Conservation (phyloP, 2,329 filamentous ascomycete species). For the Lomentospora prolificans region DNA sequence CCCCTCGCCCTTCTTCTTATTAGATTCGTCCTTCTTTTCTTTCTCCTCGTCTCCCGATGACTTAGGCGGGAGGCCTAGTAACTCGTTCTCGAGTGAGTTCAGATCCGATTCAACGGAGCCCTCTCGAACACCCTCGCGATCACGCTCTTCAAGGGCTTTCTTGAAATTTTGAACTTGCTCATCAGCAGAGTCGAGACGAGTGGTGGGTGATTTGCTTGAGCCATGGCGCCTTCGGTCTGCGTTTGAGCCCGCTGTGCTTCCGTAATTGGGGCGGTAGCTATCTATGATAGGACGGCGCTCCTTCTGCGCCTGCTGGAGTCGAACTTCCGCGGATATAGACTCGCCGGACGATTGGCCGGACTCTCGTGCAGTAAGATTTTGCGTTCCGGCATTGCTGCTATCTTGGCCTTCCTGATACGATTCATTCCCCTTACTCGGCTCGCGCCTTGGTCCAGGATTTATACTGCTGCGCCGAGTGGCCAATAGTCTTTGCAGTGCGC, state of each 20-base stretch:
- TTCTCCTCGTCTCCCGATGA: background rate
- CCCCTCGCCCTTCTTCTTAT: conserved; percentile 17
- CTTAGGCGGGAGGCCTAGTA: conserved; percentile 24
- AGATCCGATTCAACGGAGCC: conserved; percentile 20
- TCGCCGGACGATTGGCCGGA: background rate
- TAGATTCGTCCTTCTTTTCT: background rate
- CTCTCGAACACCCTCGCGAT: background rate
- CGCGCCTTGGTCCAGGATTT: conserved; percentile 9
- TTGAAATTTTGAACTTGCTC: background rate
- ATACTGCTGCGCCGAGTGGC: conserved; percentile 5
- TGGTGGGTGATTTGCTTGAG: background rate
- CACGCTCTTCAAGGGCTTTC: background rate
- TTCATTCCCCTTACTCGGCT: conserved; percentile 8
- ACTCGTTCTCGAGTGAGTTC: conserved; percentile 28
- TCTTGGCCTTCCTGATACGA: conserved; percentile 10
- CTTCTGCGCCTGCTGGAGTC: background rate
- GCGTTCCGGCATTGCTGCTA: background rate
- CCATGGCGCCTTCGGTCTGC: conserved; percentile 9
- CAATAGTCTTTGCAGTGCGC: conserved; percentile 12
- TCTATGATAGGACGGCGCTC: conserved; percentile 5
- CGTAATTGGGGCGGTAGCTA: conserved; percentile 7
- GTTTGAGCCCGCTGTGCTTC: conserved; percentile 11
- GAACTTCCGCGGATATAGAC: background rate
- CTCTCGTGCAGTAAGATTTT: background rate
- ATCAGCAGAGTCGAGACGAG: background rate